A percentile compares a stretch with the other conserved stretches of the same genome.
phyloP scores from a whole-genome alignment of 1,284 basidiomycete species.

The Coniferiporia sulphurascens region DNA sequence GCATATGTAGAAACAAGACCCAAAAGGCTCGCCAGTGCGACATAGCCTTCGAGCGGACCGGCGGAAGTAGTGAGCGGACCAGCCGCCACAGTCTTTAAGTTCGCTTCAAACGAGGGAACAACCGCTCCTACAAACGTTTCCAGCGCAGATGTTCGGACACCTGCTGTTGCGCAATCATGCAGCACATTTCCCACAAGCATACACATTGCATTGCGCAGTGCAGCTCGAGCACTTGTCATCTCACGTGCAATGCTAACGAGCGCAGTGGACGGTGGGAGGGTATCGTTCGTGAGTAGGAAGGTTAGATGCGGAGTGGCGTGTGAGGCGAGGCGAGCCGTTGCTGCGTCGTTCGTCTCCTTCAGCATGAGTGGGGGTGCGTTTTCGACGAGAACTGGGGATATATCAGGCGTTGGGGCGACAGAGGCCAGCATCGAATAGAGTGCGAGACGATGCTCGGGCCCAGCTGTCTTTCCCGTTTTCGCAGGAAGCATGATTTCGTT shows the following conservation, averaged over 20 bases:
- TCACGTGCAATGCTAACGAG: slow-evolving; percentile 59
- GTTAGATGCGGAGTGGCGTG: slow-evolving; percentile 58
- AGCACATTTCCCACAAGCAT: slow-evolving; percentile 33
- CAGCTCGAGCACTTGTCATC: slow-evolving; percentile 47
- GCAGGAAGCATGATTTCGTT: slow-evolving; percentile 69
- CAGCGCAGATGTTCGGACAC: slow-evolving; percentile 32
- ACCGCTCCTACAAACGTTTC: slow-evolving; percentile 49
- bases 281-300: slow-evolving; percentile 42
- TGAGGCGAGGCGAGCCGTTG: slow-evolving; percentile 48
- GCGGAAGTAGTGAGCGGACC: slow-evolving; percentile 54
- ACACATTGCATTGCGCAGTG: slow-evolving; percentile 34
- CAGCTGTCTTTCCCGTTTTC: slow-evolving; percentile 78
- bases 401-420: slow-evolving; percentile 45
- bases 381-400: slow-evolving; percentile 54
- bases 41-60: slow-evolving; percentile 80
- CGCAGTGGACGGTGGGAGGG: slow-evolving; percentile 40
- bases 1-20: slow-evolving; percentile 51
- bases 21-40: slow-evolving; percentile 60
- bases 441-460: slow-evolving; percentile 79
- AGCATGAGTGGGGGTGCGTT: slow-evolving; percentile 55
- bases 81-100: slow-evolving; percentile 59
- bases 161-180: slow-evolving; percentile 31
- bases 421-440: slow-evolving; percentile 73
- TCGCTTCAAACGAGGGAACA: slow-evolving; percentile 59
- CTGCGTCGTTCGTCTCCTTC: slow-evolving; percentile 76